Base-by-base conservation (phyloP, 371 early-diverging fungal genomes). In the Mortierella sp. region DNA sequence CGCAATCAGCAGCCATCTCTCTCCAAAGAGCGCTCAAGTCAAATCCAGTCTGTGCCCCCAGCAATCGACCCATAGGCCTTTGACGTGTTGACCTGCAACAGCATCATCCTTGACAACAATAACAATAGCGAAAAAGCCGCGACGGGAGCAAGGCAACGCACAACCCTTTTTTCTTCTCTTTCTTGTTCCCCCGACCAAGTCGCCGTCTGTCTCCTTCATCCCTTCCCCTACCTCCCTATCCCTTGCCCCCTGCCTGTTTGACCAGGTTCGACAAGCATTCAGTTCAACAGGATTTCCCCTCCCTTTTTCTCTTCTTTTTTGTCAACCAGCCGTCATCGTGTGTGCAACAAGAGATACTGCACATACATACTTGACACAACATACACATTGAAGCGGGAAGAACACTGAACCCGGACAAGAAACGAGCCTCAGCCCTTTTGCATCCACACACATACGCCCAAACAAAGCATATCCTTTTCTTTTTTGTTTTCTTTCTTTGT, bases 371-470 rank as follows among this genome's bases (percentile, higher is more conserved):
- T 55, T 55, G 55, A 5, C 55, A 55, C 55, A 21, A 55, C 55
- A 6, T 21, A n/a, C 55, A 55, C 21, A 24, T 19, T 2, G n/a
- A 6, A n/a, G 63, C 63, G 34, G 34, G 34, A 63, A 34, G 7
- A 65, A 2, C 21, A 31, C 38, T 38, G 14, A 21, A 65, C 21
- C 13, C 21, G 21, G 21, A 19, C 21, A 4, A 19, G 44, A 24
- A 68, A 42, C 42, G 44, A 38, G n/a, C 68, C 68, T 42, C 68
- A 68, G 68, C 70, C 70, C 31, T 65, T 50, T 50, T 50, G 50
- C 50, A 50, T 50, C 50, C 2, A 19, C 31, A 63, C 34, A 19
- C 26, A n/a, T 50, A 24, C 52, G 47, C 71, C 45, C 38, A 45
- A 50, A 47, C 52, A 50, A 38, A 28, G n/a, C n/a, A 10, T 31